Conservation (phyloP, 345 rosid genomes). For the Eucalyptus microcorys region DNA sequence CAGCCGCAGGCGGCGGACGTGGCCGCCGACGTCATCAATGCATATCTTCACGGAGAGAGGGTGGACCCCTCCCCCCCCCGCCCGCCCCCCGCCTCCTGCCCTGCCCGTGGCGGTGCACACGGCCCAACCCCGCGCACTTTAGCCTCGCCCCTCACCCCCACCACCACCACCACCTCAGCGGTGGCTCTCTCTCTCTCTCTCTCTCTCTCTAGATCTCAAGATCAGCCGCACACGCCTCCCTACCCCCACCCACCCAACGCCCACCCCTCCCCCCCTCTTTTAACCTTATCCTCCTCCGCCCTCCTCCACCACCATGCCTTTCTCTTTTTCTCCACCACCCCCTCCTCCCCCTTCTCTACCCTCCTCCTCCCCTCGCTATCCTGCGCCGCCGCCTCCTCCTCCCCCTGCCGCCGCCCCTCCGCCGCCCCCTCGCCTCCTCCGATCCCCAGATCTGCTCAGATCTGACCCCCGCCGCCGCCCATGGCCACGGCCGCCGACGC, state of each 20-base stretch:
- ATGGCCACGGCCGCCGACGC: not conserved
- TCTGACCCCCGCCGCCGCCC: not conserved
- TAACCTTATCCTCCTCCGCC: constrained; percentile 2
- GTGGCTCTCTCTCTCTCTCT: not conserved
- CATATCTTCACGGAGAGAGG: not conserved
- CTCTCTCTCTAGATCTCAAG: constrained; percentile 16
- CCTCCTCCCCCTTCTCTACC: not conserved
- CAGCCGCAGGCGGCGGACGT: not conserved
- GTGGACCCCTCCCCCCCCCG: not conserved
- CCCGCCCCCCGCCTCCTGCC: not conserved
- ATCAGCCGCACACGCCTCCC: constrained; percentile 48
- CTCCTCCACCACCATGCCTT: constrained; percentile 4
- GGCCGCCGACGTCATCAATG: not conserved
- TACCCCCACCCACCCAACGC: not conserved
- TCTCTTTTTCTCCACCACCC: not conserved
- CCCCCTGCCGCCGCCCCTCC: not conserved
- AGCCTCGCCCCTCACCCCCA: constrained; percentile 2
- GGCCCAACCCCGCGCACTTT: constrained; percentile 35
- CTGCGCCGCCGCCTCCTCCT: not conserved
- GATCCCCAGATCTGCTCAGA: not conserved
- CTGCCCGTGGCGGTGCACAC: not conserved
- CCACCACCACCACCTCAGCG: not conserved
- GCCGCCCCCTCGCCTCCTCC: not conserved
- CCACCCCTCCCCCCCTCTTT: not conserved
- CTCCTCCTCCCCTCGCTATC: not conserved